Conservation (phyloP, 2,329 filamentous ascomycete genomes). For the Colletotrichum eremochloae region DNA sequence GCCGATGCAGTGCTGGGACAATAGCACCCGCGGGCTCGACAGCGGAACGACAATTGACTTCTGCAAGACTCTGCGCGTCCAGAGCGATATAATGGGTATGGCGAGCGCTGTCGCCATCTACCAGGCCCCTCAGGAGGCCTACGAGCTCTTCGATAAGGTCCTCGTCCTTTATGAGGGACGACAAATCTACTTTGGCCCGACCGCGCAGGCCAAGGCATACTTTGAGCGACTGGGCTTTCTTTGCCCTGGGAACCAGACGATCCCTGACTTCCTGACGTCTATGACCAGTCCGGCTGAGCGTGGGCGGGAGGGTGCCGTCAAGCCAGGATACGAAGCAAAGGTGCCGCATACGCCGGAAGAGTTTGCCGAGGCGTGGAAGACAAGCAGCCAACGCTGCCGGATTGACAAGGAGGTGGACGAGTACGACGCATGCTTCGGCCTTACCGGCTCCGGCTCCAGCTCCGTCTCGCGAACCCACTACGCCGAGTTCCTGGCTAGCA, state of each 20-base stretch:
- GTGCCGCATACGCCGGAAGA: conserved; percentile 55
- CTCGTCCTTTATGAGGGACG: conserved; percentile 76
- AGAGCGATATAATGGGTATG: conserved; percentile 70
- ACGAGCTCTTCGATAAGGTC: conserved; percentile 74
- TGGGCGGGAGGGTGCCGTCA: conserved; percentile 49
- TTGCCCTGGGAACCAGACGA: conserved; percentile 68
- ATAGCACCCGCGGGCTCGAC: conserved; percentile 74
- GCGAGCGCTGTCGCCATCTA: conserved; percentile 74
- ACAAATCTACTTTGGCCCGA: conserved; percentile 65
- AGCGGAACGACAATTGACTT: conserved; percentile 76
- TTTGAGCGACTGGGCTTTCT: conserved; percentile 66
- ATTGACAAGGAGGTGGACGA: conserved; percentile 13
- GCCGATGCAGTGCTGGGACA: conserved; percentile 78
- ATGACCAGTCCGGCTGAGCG: conserved; percentile 58
- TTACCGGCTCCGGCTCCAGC: background rate
- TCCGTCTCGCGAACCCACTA: conserved; percentile 22
- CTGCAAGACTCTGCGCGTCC: conserved; percentile 69
- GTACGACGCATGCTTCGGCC: conserved; percentile 18
- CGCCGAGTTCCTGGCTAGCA: conserved; percentile 28
- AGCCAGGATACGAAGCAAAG: conserved; percentile 51
- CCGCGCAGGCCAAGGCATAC: conserved; percentile 45
- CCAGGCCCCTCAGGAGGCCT: conserved; percentile 64
- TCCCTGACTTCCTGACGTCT: conserved; percentile 77
- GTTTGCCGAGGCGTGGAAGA: conserved; percentile 54
- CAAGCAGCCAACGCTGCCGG: conserved; percentile 23